phyloP scores from a whole-genome alignment of 768 basidiomycete species.

The Tubosaeta brunneosetosa region DNA sequence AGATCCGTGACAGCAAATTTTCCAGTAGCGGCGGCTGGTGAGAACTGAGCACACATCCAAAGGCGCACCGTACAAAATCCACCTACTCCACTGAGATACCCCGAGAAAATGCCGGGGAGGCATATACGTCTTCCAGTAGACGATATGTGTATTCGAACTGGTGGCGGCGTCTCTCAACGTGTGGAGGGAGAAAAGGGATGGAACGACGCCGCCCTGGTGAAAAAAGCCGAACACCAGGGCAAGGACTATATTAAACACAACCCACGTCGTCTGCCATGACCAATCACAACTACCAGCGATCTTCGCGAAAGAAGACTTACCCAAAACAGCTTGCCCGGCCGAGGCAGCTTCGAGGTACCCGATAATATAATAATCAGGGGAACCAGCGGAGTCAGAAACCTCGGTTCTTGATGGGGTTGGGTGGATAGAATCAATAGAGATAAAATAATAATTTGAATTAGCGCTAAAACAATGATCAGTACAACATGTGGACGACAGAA shows the following conservation, averaged over 20 bases:
- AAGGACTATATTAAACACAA: conserved; percentile 26
- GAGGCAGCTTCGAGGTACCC: conserved; percentile 23
- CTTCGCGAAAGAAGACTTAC: conserved; percentile 14
- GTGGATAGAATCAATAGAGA: conserved; percentile 29
- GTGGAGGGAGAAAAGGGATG: conserved; percentile 33
- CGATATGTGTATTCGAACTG: conserved; percentile 11
- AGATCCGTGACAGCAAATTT: conserved; percentile 27
- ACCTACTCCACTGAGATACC: conserved; percentile 21
- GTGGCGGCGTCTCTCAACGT: conserved; percentile 13
- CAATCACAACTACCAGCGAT: neutral
- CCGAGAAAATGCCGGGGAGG: conserved; percentile 36
- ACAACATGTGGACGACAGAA: neutral
- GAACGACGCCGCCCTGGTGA: conserved; percentile 41
- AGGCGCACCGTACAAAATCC: neutral
- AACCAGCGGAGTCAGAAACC: conserved; percentile 35
- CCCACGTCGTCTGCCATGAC: conserved; percentile 24
- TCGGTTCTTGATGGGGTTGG: conserved; percentile 38
- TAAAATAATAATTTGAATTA: conserved; percentile 27
- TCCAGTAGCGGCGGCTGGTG: conserved; percentile 22
- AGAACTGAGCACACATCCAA: neutral
- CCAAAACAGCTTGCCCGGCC: conserved; percentile 31
- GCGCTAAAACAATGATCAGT: conserved; percentile 20
- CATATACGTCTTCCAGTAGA: conserved; percentile 41
- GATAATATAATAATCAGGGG: conserved; percentile 30
- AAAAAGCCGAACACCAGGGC: conserved; percentile 34